These are phyloP conservation scores for Debaryomycetaceae sp. DNA, from an alignment of 1,139 yeast species.

Conservation along the genomic window DNA sequence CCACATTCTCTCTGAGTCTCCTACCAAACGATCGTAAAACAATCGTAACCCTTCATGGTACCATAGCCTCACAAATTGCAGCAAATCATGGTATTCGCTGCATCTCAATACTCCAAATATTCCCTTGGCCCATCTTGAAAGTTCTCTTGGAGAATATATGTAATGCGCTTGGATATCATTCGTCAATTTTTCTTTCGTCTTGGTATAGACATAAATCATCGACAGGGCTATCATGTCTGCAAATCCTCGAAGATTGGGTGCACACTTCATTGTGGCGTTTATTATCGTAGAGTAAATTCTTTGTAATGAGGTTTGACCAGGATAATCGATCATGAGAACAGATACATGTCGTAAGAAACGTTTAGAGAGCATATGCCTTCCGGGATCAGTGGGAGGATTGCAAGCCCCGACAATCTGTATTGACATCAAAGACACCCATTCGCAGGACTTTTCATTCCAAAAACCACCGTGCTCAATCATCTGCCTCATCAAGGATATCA, in stretches of 20 bases:
- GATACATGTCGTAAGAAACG: constrained; percentile 70
- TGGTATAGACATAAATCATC: constrained; percentile 61
- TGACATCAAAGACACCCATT: constrained; percentile 66
- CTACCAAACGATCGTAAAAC: constrained; percentile 68
- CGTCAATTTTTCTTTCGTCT: constrained; percentile 41
- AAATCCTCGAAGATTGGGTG: constrained; percentile 61
- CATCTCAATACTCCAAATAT: constrained; percentile 54
- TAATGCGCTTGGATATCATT: constrained; percentile 50
- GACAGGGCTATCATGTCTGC: constrained; percentile 54
- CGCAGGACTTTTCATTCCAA: constrained; percentile 58
- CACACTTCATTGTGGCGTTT: constrained; percentile 54
- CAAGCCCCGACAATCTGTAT: constrained; percentile 93
- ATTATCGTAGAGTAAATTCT: constrained; percentile 67
- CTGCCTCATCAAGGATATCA: constrained; percentile 74
- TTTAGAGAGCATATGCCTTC: constrained; percentile 57
- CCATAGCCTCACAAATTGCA: constrained; percentile 62
- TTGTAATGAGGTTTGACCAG: constrained; percentile 57
- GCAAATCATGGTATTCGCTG: constrained; percentile 30
- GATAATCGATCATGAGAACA: constrained; percentile 76
- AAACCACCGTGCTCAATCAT: constrained; percentile 74
- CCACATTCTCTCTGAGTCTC: constrained; percentile 48
- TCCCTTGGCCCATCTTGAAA: constrained; percentile 88
- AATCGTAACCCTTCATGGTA: constrained; percentile 78
- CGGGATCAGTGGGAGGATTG: constrained; percentile 82
- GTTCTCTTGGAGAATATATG: constrained; percentile 84